Base-by-base conservation (phyloP, 768 basidiomycete species). In the Boletus speciosus region DNA sequence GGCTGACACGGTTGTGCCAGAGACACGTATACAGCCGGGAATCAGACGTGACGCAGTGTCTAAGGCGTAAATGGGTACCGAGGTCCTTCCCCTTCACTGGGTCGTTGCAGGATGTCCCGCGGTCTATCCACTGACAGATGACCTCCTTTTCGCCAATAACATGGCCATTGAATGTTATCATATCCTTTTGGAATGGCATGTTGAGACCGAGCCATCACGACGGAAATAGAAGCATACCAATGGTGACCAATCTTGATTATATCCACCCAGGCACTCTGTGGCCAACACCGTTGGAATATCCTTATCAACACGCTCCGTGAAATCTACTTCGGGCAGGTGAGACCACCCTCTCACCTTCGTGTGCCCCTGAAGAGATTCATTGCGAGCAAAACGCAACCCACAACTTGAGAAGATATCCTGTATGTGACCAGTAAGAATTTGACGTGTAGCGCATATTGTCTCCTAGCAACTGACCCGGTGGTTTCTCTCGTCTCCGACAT, bases 51-150 rank as follows among this genome's bases (percentile, higher is more conserved):
- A 25, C 15, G 5, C 34, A n/a, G 4, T 58, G 56, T n/a, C 19
- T 36, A 14, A 21, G 7, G 4, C 34, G 39, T 21, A 58, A 29
- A 41, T 58, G 56, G 11, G 23, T 1, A 5, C 1, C 15, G 4
- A 58, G 31, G 23, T 34, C n/a, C 15, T 46, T 51, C 1, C 34
- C 34, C 29, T 45, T 51, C 10, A 58, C 56, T 31, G 9, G 21
- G 1, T 58, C 39, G 4, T 40, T 42, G 49, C 56, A 57, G 32
- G 31, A 2, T 11, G 43, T 39, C 37, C 4, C 14, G 21, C 14
- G 16, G 6, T 51, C 43, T 4, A 23, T 34, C 56, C 56, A 57
- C 6, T 36, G 44, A 27, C 56, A 57, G 29, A 27, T 15, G 16
- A 57, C 27, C 21, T 41, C 56, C 2, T 16, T 15, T 25, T 41